These are phyloP conservation scores for Cryoendolithus antarcticus DNA, from an alignment of 2,329 filamentous ascomycete species.

Conservation along the genomic window DNA sequence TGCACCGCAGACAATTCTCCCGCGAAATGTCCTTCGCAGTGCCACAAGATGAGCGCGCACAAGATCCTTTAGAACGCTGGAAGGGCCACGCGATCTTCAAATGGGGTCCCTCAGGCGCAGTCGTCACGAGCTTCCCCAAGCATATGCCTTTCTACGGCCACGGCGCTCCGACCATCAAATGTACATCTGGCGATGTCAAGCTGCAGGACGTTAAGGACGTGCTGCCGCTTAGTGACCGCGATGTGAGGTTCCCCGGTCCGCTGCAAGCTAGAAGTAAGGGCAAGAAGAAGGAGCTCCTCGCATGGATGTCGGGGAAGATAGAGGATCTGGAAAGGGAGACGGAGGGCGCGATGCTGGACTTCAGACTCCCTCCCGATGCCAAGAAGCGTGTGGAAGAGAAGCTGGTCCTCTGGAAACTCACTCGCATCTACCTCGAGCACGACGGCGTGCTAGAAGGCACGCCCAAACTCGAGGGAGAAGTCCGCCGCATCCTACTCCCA, in stretches of 20 bases:
- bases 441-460: conserved; percentile 73
- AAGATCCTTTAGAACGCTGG: conserved; percentile 79
- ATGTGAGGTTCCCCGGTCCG: conserved; percentile 79
- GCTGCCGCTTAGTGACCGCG: conserved; percentile 55
- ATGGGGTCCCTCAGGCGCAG: conserved; percentile 75
- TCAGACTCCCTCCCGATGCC: conserved; percentile 42
- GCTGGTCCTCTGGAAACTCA: conserved; percentile 73
- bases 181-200: conserved; percentile 70
- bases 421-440: conserved; percentile 69
- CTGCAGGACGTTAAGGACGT: conserved; percentile 64
- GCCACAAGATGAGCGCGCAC: conserved; percentile 43
- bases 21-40: conserved; percentile 43
- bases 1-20: conserved; percentile 31
- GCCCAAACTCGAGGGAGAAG: conserved; percentile 56
- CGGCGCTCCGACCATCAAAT: conserved; percentile 62
- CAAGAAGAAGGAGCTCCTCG: conserved; percentile 85
- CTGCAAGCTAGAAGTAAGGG: conserved; percentile 78
- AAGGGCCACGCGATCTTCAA: conserved; percentile 74
- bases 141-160: conserved; percentile 76
- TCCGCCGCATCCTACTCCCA: conserved; percentile 63
- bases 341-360: conserved; percentile 35
- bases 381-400: conserved; percentile 69
- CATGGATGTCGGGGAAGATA: conserved; percentile 71
- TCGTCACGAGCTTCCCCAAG: conserved; percentile 79
- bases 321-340: conserved; percentile 51